phyloP scores from a whole-genome alignment of 352 stramenopile genomes.

The Phytophthora niederhauseri region DNA sequence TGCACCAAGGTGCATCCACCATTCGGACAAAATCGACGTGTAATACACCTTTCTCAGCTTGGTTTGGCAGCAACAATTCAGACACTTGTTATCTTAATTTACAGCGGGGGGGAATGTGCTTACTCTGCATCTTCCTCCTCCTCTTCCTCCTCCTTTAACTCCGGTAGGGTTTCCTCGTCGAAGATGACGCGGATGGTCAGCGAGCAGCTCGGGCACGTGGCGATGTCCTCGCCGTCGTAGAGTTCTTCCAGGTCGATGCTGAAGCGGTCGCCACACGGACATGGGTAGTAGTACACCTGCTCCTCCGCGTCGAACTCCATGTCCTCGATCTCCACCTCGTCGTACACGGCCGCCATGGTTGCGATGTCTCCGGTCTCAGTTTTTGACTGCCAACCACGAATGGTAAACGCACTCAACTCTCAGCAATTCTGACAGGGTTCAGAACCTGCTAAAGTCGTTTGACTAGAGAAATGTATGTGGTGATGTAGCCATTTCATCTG shows the following conservation, averaged over 20 bases:
- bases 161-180: constrained; percentile 87
- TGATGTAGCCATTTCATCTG: constrained; percentile 16
- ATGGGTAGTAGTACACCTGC: constrained; percentile 97
- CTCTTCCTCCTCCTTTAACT: constrained; percentile 68
- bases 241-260: constrained; percentile 88
- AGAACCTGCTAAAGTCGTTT: constrained; percentile 29
- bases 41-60: neutral
- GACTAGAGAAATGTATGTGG: neutral
- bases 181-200: constrained; percentile 97
- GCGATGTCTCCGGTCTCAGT: neutral
- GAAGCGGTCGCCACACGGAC: constrained; percentile 97
- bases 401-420: neutral
- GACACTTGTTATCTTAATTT: constrained; percentile 16
- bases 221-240: constrained; percentile 97
- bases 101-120: constrained; percentile 7
- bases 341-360: constrained; percentile 93
- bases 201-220: constrained; percentile 96
- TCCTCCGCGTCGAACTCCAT: constrained; percentile 96
- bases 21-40: neutral
- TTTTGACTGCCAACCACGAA: constrained; percentile 21
- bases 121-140: constrained; percentile 40
- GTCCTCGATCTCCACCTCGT: constrained; percentile 99
- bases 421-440: constrained; percentile 1
- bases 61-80: constrained; percentile 1
- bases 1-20: too few species aligned